Base-by-base conservation (phyloP, 169 alveolate genomes). In the Eimeria sp. region DNA sequence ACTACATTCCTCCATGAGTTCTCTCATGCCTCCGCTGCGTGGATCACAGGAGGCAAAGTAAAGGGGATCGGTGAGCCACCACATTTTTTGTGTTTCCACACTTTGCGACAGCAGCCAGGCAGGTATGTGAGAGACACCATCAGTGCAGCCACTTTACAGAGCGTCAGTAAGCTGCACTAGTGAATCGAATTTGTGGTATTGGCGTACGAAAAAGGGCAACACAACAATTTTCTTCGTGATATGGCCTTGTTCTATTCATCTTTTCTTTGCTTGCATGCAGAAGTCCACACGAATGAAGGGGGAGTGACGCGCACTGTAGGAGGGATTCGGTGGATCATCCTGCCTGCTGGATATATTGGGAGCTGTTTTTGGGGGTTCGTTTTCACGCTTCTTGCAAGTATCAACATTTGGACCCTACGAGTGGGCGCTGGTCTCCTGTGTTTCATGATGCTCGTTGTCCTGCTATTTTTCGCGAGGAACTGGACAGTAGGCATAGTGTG, bases 311-410 rank as follows among this genome's bases (percentile, higher is more conserved):
- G 78, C 73, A 97, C 98, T 63, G 91, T 95, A 16, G 98, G 98
- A 20, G 98, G 98, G 67, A 73, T 80, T 73, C 67, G 67, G 70
- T 95, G 86, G 86, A 25, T 97, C 47, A 97, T 97, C 67, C 84
- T 97, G 45, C 97, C 98, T n/a, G 98, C 98, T 20, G 98, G 98
- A 43, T 97, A 97, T 75, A 47, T 97, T 22, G 98, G 98, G 1
- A 96, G 97, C 58, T 97, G 98, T 63, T 82, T 97, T 67, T 97
- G 97, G 96, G 98, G 98, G 51, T 94, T 95, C 95, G 95, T 96
- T 65, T 96, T 97, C 75, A 92, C 96, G 47, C 94, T 97, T 70
- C 95, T 95, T 96, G 98, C 97, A 14, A 95, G 96, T 89, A 90
- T 97, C 49, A 89, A 86, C 89, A 95, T 94, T 58, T 97, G 97